Conservation (phyloP, 306 rosid genomes). For the Parietaria judaica region DNA sequence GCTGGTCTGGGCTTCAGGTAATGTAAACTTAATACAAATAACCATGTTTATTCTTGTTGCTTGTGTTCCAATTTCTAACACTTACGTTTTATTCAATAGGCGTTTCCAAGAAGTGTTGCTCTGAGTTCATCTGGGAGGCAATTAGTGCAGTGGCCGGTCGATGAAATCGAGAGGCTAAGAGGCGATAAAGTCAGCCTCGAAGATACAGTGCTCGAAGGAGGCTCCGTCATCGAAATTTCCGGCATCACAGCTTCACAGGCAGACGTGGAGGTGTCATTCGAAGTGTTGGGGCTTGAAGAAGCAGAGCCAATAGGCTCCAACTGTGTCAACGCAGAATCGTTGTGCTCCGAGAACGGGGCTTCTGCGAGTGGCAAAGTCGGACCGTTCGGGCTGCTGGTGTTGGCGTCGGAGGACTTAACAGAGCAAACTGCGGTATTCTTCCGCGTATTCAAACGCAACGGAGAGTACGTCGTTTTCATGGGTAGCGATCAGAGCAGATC, state of each 20-base stretch:
- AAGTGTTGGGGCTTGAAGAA: conserved; percentile 47
- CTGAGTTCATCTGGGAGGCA: conserved; percentile 48
- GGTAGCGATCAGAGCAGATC: conserved; percentile 86
- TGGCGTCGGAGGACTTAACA: conserved; percentile 56
- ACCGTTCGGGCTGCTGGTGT: conserved; percentile 73
- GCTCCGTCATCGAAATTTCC: conserved; percentile 40
- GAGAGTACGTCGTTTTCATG: conserved; percentile 54
- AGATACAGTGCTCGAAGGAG: conserved; percentile 29
- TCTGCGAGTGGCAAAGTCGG: conserved; percentile 56
- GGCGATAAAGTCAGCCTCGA: conserved; percentile 24
- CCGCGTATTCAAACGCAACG: conserved; percentile 53
- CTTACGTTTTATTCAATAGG: conserved; percentile 15
- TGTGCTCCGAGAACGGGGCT: conserved; percentile 52
- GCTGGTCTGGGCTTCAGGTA: conserved; percentile 93
- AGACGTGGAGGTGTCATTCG: conserved; percentile 66
- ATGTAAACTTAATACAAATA: neutral
- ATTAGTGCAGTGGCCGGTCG: conserved; percentile 58
- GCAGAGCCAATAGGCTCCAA: conserved; percentile 58
- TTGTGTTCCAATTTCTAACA: neutral
- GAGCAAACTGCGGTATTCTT: conserved; percentile 88
- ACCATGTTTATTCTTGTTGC: neutral
- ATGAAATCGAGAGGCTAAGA: conserved; percentile 50
- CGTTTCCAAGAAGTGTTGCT: conserved; percentile 66
- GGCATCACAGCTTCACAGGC: conserved; percentile 81
- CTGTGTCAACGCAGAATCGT: conserved; percentile 50